Percentiles rank a stretch among this genome's conserved stretches.
These are phyloP conservation scores for Fragaria vesca DNA, from an alignment of 306 rosid species.

Conservation along the genomic window DNA sequence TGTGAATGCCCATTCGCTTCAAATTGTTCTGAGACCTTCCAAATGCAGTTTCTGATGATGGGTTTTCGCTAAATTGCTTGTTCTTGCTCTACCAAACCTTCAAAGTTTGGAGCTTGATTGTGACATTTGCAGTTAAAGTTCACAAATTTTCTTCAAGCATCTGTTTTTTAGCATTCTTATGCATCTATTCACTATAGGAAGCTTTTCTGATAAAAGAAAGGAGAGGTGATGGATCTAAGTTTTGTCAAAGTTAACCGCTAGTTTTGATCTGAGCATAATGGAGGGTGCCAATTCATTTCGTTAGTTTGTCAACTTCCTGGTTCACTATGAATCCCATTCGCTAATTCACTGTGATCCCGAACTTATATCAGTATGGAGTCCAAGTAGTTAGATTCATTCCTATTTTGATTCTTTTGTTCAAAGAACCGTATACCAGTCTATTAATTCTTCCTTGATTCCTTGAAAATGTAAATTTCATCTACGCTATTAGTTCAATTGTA, in stretches of 20 bases:
- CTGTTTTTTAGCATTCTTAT: conserved; percentile 31
- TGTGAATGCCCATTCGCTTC: conserved; percentile 42
- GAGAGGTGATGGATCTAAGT: conserved; percentile 44
- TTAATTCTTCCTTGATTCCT: conserved; percentile 29
- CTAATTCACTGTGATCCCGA: conserved; percentile 19
- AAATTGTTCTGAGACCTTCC: conserved; percentile 29
- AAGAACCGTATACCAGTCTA: conserved; percentile 15
- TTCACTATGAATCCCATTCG: conserved; percentile 30
- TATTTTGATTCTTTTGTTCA: conserved; percentile 34
- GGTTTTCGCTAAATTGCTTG: conserved; percentile 52
- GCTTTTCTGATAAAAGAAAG: conserved; percentile 19
- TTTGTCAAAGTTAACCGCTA: conserved; percentile 41
- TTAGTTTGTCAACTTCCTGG: conserved; percentile 17
- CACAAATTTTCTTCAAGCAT: conserved; percentile 37
- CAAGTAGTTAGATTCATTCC: conserved; percentile 23
- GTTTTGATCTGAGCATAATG: conserved; percentile 38
- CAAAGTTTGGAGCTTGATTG: conserved; percentile 26
- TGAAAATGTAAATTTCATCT: conserved; percentile 56
- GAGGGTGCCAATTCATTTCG: conserved; percentile 29
- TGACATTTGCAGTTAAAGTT: conserved; percentile 31
- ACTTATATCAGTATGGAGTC: conserved; percentile 19
- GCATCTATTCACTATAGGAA: conserved; percentile 26
- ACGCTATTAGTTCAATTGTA: conserved; percentile 39
- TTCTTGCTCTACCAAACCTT: conserved; percentile 30
- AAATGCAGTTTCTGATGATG: conserved; percentile 54